phyloP scores from a whole-genome alignment of 2,329 filamentous ascomycete species.

The Mariannaea elegans region DNA sequence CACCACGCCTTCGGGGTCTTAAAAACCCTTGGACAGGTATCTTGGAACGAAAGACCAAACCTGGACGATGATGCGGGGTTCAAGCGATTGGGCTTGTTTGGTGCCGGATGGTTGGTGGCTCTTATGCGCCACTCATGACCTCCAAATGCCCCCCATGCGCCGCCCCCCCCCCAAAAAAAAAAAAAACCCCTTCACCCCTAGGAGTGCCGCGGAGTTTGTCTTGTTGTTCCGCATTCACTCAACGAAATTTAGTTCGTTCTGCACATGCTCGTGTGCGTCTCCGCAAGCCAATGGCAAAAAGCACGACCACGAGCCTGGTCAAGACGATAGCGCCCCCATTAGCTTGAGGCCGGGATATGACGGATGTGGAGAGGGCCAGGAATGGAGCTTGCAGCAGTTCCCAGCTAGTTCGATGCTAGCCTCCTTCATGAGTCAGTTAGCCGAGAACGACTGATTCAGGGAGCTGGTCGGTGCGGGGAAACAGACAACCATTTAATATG shows the following conservation, averaged over 20 bases:
- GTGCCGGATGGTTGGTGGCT: neutral
- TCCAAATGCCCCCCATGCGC: too few relatives aligned
- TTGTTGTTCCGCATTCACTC: slow-evolving; percentile 9
- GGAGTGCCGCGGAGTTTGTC: neutral
- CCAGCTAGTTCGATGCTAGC: slow-evolving; percentile 2
- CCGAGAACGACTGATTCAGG: slow-evolving; percentile 17
- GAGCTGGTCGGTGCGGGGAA: slow-evolving; percentile 8
- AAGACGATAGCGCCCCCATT: slow-evolving; percentile 17
- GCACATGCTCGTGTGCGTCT: neutral
- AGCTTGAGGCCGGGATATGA: slow-evolving; percentile 6
- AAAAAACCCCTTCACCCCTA: neutral
- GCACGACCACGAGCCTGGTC: neutral
- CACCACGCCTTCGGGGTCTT: too few relatives aligned
- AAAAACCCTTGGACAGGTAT: too few relatives aligned
- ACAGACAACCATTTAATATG: neutral
- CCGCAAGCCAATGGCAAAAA: slow-evolving; percentile 14
- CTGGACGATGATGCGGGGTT: neutral
- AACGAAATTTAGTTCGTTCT: neutral
- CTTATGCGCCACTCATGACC: neutral
- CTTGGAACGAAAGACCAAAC: too few relatives aligned
- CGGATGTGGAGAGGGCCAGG: slow-evolving; percentile 15
- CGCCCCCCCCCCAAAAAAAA: too few relatives aligned
- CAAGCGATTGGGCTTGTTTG: neutral
- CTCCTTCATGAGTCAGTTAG: slow-evolving; percentile 16
- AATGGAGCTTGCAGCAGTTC: slow-evolving; percentile 11